Base-by-base conservation (phyloP, 2,329 filamentous ascomycete genomes). In the Ascochyta pisi region DNA sequence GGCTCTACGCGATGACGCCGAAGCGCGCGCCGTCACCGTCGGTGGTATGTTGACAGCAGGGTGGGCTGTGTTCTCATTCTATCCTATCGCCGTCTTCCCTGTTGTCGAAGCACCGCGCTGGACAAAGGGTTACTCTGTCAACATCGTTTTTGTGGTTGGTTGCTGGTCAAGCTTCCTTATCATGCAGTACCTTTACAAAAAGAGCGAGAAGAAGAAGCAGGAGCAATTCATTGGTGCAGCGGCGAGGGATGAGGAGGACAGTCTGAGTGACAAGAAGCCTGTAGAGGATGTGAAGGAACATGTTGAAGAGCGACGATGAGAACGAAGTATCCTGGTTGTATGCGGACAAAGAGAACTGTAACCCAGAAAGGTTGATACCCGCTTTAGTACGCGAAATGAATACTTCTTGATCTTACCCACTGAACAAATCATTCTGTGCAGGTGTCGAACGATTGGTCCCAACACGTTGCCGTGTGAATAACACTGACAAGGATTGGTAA, bases 1-100 rank as follows among this genome's bases (percentile, higher is more conserved):
- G 70, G 71, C 71, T 13, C 52, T 74, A 34, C 68, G 71, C 7
- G 70, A 74, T 38, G 81, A 81, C 16, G 78, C 79, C 1, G 81
- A 83, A 66, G 79, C 82, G 16, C 74, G 81, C 0, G 78, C 81
- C 3, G 63, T 83, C 4, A 79, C 82, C 4, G 77, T 83, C 3
- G 81, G 80, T 0, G 75, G 82, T 13, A 81, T 83, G 66, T 50
- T 74, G 10, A 74, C 72, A 2, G 64, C 65, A 13, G 72, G 72
- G 3, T 74, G 72, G 72, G 72, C 72, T 1, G 67, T 74, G 0
- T 74, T 63, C 33, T 73, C 69, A 0, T 74, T 74, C 53, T 74
- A 74, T 33, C 72, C 72, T 2, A 71, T 73, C 31, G 66, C 69
- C 1, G 72, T 73, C 4, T 74, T 74, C 52, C 72, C 71, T 9